These are phyloP conservation scores for Lactarius indigo DNA, from an alignment of 768 basidiomycete species.

Conservation along the genomic window DNA sequence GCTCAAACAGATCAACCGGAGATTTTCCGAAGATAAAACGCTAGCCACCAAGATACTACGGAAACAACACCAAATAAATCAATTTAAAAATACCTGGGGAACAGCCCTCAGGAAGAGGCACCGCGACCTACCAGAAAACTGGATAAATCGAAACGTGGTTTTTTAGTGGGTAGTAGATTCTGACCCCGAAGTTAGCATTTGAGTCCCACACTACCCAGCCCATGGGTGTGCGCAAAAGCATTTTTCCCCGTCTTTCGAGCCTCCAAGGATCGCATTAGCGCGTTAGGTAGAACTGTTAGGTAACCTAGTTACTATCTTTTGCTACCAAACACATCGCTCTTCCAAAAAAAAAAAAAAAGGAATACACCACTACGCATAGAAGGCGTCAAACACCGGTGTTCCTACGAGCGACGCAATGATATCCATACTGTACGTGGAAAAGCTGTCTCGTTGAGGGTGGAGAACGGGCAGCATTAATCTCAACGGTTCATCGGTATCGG, in stretches of 20 bases:
- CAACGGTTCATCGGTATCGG: neutral
- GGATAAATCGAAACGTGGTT: neutral
- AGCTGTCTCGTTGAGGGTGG: neutral
- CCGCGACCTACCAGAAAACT: neutral
- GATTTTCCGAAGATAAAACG: no score
- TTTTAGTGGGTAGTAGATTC: neutral
- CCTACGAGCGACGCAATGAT: neutral
- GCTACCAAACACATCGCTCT: no score
- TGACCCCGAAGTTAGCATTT: neutral
- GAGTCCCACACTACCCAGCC: neutral
- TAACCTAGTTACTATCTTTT: no score
- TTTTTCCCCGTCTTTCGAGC: no score
- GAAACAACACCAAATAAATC: no score
- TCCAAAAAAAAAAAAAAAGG: no score
- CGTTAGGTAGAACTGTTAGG: no score
- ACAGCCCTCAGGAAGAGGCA: neutral
- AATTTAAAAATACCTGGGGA: no score
- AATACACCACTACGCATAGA: neutral
- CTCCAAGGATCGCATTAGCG: no score
- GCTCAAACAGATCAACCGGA: no score
- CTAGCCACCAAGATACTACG: no score
- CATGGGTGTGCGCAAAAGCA: no score
- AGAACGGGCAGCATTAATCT: neutral
- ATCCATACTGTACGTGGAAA: neutral
- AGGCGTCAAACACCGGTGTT: neutral